Base-by-base conservation (phyloP, 2,329 filamentous ascomycete genomes). In the Rhexocercosporidium sp. region DNA sequence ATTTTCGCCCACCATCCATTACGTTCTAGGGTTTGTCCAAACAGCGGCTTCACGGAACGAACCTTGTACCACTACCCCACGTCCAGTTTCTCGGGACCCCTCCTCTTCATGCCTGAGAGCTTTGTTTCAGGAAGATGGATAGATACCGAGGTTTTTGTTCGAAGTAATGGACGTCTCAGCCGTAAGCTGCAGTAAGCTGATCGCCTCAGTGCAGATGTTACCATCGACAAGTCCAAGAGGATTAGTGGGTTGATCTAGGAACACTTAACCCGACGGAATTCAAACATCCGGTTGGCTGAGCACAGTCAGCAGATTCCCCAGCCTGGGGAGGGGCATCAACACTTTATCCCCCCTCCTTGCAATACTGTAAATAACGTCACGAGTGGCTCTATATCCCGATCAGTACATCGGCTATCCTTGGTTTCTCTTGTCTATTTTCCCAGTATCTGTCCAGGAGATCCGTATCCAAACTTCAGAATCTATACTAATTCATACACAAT, bases 331-430 rank as follows among this genome's bases (percentile, higher is more conserved):
- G 31, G 46, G 37, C 62, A 64, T 27, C 37, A 25, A 53, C 47
- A 46, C n/a, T 65, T 59, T 47, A 65, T 60, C 64, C 59, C 49
- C 59, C 47, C 31, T 37, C 44, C 59, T 37, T 62, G 59, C 25
- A 47, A 49, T 27, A 18, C 14, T 56, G 46, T 41, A 22, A 62
- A 62, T 62, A 66, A 66, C 64, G 64, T 62, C 64, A 66, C 64
- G 64, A 66, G 49, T 44, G 37, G 20, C 20, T 54, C 14, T 47
- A 41, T 29, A 7, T 53, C 46, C 31, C 49, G 49, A 57, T 47
- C 51, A 57, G 20, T 46, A 47, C 31, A 59, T 20, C 11, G 25
- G 9, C 8, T 57, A 39, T 22, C n/a, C 53, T 57, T 41, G 54
- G 7, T 57, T 57, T 57, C 12, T 39, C 34, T 39, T 39, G 31